A percentile compares a stretch with the other conserved stretches of the same genome.
Evolutionary conservation across 306 rosid species (phyloP).

Genomic region (Mimosa pudica): DNA sequence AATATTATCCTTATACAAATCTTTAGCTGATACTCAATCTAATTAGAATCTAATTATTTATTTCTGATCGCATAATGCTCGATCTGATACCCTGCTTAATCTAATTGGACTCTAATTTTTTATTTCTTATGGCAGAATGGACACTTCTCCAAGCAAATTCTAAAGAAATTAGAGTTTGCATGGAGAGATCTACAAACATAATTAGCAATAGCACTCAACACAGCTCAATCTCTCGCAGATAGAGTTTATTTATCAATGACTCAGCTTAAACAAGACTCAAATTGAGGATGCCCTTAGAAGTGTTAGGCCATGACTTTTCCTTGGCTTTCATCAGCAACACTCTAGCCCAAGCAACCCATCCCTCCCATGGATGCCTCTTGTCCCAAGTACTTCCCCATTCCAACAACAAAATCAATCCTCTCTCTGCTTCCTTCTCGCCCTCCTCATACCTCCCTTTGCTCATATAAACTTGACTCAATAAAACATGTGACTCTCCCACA

Average conservation of each 20-base stretch:
- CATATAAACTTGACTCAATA: constrained; percentile 64
- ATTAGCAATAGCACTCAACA: neutral
- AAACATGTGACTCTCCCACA: constrained; percentile 81
- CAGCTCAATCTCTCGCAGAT: neutral
- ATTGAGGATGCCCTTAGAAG: constrained; percentile 78
- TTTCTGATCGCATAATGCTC: no score
- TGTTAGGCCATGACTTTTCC: constrained; percentile 76
- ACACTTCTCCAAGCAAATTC: neutral
- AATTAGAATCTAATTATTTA: no score
- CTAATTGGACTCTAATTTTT: no score
- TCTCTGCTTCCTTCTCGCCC: constrained; percentile 67
- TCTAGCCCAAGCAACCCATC: constrained; percentile 90
- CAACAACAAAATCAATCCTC: constrained; percentile 61
- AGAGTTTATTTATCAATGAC: constrained; percentile 26
- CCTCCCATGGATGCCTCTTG: constrained; percentile 93
- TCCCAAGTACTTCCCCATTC: constrained; percentile 93
- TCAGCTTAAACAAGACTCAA: constrained; percentile 64
- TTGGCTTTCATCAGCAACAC: constrained; percentile 72
- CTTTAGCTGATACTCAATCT: no score
- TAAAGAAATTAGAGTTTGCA: neutral
- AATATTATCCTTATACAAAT: no score
- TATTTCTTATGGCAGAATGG: no score
- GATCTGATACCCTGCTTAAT: no score
- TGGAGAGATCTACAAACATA: neutral
- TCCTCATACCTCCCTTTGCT: constrained; percentile 62